Evolutionary conservation across 768 basidiomycete species (phyloP), one percentile per base, ranked within the genome.

Genomic region (Xerocomellus dryophilus): DNA sequence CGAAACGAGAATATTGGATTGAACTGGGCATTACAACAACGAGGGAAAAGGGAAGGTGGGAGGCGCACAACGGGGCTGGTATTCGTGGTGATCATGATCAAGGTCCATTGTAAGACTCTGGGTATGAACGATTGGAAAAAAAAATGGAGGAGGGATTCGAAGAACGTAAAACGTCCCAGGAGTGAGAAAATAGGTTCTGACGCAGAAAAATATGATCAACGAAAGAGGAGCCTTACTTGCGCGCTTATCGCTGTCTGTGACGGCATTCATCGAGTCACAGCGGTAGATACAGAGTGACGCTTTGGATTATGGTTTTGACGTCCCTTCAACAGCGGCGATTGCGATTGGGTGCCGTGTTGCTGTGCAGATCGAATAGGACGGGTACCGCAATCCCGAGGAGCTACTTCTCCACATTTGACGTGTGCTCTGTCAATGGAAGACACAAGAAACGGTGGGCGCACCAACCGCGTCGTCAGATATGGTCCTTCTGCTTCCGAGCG

Each of bases 321-420:
- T 40, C 59, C 63, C 51, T 70, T 71, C 40, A 49, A 61, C 54
- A 59, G 39, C 38, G 68, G 69, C 38, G 69, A 65, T 43, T 58
- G 51, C 21, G 56, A 41, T 47, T 54, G 65, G 9, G 55, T 45
- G 23, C 53, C 50, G 21, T 70, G 64, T 25, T 62, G 65, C 51
- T 64, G 63, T 51, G 47, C 57, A 39, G 65, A 56, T 54, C 66
- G 61, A 25, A 67, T 46, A 20, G 77, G 74, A 36, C 79, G 81
- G n/a, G 83, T 51, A 18, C 87, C 90, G 62, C 91, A 93, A 68
- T 93, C 86, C 49, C 78, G 75, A 10, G 91, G 90, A 12, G 91
- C 90, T 43, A 81, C 63, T 66, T 94, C 91, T 17, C 90, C 91
- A 62, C 92, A 94, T 66, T 91, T 92, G 58, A 90, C 78, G 65